Evolutionary conservation across 805 yeast species (phyloP), one percentile per base, ranked within the genome.

Genomic region (Hanseniaspora taiwanica): DNA sequence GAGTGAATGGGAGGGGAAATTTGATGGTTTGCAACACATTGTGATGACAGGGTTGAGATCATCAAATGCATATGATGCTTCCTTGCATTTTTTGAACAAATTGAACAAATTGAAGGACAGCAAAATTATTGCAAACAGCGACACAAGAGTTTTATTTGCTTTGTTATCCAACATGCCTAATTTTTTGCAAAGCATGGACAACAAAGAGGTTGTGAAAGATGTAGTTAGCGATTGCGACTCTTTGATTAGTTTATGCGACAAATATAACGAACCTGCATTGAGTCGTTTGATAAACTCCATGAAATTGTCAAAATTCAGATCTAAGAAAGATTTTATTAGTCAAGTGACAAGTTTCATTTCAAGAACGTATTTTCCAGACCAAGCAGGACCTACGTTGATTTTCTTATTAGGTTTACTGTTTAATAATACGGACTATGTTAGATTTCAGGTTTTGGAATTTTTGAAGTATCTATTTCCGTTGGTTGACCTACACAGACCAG

Each of bases 1-100:
- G 0, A 77, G 91, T 0, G 80, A 82, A 43, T 91, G 97, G 98
- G 95, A 87, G 53, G 95, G 96, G 1, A 72, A 77, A 42, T 91
- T 86, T 57, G 89, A 80, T 52, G 97, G 97, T 0, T 63, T 91
- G 6, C 94, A 86, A 51, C 78, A 72, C 35, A 68, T 81, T 16
- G 75, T 87, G 0, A 65, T 85, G 71, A 73, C 76, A 36, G 99
- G 99, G 0, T 62, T 93, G 42, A 63, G 95, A 40, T 86, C 96
- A 0, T 65, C 86, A 1, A 74, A 76, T 38, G 73, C 96, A 0
- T 81, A 78, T 64, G 93, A 83, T 8, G 76, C 82, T 10, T 72
- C 94, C 1, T 63, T 85, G 50, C 72, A 72, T 44, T 71, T 89
- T 32, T 58, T 91, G 42, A 89, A 84, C 52, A 73, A 78, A 47